Evolutionary conservation across 208 protist species (phyloP), one percentile per base, ranked within the genome.

Genomic region (Leishmania arabica): DNA sequence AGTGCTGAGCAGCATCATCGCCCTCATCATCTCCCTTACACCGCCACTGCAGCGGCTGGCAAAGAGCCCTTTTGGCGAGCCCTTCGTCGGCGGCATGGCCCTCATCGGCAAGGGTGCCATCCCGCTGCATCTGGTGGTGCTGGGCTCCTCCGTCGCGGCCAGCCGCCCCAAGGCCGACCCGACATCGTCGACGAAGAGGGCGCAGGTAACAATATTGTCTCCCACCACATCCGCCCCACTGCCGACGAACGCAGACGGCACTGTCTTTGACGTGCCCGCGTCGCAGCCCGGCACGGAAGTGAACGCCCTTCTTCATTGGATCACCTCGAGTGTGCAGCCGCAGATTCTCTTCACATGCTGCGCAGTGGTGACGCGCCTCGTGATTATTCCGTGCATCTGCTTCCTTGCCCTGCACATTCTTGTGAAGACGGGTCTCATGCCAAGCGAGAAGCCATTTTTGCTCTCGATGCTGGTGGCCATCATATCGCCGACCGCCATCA

Each of bases 21-120:
- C 85, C 73, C 79, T 96, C 31, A n/a, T 87, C 62, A 90, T 96
- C 80, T 90, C 90, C 7, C 85, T 95, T 5, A 84, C 87, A 19
- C 90, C 91, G 9, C 93, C 91, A 64, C 82, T 96, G 73, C 90
- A 88, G 47, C 95, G 91, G 91, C 47, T 92, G 21, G 89, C 88
- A 8, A 73, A 87, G 82, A 84, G 83, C 58, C 82, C 85, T 34
- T 45, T 77, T 1, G 89, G 88, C 37, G 81, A 88, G 68, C 83
- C 86, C 3, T 13, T 95, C 34, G 68, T 96, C 74, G 88, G 89
- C 45, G 93, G 91, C 40, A 80, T 94, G 64, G 79, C 79, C 42
- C 79, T 93, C 31, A 84, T 93, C 34, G 91, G 93, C 49, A 74
- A 77, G 24, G 93, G 89, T 21, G 80, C 86, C 11, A 90, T 96